Evolutionary conservation across 1,284 basidiomycete species (phyloP).

Genomic region (Afroboletus lepidellus): DNA sequence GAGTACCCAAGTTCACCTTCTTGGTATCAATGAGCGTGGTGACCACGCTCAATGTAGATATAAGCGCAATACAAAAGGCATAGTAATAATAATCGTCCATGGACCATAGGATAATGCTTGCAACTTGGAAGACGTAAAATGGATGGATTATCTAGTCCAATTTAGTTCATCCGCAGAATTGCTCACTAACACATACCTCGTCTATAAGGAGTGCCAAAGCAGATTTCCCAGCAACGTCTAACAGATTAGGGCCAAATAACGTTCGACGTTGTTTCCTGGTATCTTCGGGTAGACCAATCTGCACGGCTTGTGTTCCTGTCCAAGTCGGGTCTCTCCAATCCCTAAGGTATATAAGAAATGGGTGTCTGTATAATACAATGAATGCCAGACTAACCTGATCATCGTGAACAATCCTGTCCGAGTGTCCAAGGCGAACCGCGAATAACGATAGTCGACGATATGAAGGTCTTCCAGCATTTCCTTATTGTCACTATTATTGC

Average conservation of each 20-base stretch:
- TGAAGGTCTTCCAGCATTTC: conserved; percentile 53
- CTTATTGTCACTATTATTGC: conserved; percentile 30
- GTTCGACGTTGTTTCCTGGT: conserved; percentile 64
- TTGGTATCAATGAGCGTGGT: conserved; percentile 93
- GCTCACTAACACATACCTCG: conserved; percentile 56
- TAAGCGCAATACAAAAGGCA: conserved; percentile 95
- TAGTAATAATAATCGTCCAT: conserved; percentile 97
- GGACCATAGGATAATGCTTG: conserved; percentile 92
- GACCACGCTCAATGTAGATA: conserved; percentile 83
- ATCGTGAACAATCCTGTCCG: conserved; percentile 81
- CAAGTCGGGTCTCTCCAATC: conserved; percentile 91
- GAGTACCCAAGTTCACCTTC: conserved; percentile 50
- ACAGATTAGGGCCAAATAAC: conserved; percentile 86
- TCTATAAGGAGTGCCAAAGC: conserved; percentile 83
- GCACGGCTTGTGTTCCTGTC: conserved; percentile 62
- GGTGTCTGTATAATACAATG: neutral
- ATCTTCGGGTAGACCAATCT: conserved; percentile 56
- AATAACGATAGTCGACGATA: conserved; percentile 83
- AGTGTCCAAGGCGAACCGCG: conserved; percentile 87
- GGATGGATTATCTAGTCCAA: conserved; percentile 70
- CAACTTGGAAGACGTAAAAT: conserved; percentile 98
- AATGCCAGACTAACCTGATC: conserved; percentile 54
- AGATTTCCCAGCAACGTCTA: conserved; percentile 91
- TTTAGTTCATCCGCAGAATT: conserved; percentile 14
- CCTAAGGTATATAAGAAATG: conserved; percentile 41